Evolutionary conservation across 1,139 yeast genomes (phyloP), one percentile per base, ranked within the genome.

Genomic region (Blastobotrys arbuscula): DNA sequence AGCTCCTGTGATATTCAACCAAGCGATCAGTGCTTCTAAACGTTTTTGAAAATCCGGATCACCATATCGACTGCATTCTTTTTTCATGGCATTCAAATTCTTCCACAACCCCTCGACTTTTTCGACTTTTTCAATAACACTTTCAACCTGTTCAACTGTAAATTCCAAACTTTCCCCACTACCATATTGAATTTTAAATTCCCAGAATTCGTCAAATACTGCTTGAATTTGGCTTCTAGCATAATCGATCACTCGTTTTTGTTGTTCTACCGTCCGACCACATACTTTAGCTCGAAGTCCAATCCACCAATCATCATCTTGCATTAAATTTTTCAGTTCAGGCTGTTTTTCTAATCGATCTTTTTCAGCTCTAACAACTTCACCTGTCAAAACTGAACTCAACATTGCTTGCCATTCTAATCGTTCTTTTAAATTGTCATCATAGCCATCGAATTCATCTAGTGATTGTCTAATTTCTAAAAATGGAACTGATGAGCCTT

Each of bases 391-490:
- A 2, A 92, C 98, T 3, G 92, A 78, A 2, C 87, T 78, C 42
- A 92, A 73, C 96, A 92, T 88, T 0, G 94, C 80, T 65, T 92
- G 97, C 98, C 98, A 92, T 68, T 90, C 97, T 24, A 90, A 73
- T 44, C 98, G 73, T 63, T 89, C 97, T 26, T 82, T 65, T 19
- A 87, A 81, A 56, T 83, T 86, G 48, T 77, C 55, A 30, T 57
- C 57, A n/a, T 15, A 39, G 44, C 31, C 49, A 33, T 45, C 55
- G 16, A 47, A 36, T 39, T 53, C 56, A 19, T 13, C 30, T 20
- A 16, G 8, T n/a, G 40, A 37, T 42, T 52, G 47, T 21, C 51
- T 40, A 34, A 59, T 54, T 33, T 60, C 61, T 23, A 60, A 48
- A 30, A 59, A 53, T 16, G 63, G 63, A 26, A 55, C 55, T 1